Conservation (phyloP, 106 monocot genomes). For the Gastrodia elata region DNA sequence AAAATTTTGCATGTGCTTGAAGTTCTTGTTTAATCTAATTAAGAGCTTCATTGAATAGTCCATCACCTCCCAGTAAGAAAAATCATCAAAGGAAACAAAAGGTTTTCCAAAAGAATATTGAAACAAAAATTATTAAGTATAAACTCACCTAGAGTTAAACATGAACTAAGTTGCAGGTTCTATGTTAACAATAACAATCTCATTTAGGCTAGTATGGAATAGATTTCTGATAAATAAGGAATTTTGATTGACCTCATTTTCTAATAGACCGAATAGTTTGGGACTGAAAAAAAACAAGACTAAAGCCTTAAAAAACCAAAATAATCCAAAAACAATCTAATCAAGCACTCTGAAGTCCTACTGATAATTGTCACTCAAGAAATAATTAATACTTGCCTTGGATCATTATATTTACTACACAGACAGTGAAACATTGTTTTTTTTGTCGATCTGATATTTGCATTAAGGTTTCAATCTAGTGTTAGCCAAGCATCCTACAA, state of each 20-base stretch:
- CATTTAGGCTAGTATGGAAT: background rate
- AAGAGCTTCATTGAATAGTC: constrained; percentile 89
- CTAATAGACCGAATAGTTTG: background rate
- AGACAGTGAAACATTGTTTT: background rate
- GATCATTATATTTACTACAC: background rate
- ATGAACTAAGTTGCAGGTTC: background rate
- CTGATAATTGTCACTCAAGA: background rate
- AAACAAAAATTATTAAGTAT: background rate
- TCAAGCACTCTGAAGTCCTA: background rate
- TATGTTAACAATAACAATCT: background rate
- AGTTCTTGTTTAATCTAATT: too few relatives aligned
- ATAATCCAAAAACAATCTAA: background rate
- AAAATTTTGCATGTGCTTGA: too few relatives aligned
- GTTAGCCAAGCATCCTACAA: too few relatives aligned
- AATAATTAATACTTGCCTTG: background rate
- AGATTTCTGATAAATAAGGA: background rate
- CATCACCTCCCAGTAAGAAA: constrained; percentile 71
- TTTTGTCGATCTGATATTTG: too few relatives aligned
- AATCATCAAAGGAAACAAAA: background rate
- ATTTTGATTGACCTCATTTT: background rate
- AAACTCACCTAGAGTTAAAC: too few relatives aligned
- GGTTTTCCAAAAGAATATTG: background rate
- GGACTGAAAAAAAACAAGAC: background rate
- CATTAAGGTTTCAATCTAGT: too few relatives aligned
- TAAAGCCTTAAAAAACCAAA: background rate